Conservation (phyloP, 257 asterid genomes). For the Nicotiana sylvestris region DNA sequence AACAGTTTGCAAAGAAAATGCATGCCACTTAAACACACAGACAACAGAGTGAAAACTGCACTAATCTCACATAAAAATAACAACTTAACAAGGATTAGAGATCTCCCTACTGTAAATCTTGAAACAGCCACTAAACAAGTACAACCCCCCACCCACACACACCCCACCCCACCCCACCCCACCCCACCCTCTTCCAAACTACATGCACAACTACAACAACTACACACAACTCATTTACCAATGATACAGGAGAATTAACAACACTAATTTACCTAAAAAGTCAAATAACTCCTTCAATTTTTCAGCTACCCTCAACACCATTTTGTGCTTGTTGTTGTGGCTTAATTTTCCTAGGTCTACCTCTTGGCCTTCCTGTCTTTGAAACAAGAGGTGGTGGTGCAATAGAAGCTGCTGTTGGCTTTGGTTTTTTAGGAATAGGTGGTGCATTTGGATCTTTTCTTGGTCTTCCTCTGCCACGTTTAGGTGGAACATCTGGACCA, state of each 20-base stretch:
- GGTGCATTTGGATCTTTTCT: conserved; percentile 72
- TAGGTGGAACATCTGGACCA: conserved; percentile 53
- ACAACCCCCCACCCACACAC: conserved; percentile 10
- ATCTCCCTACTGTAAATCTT: conserved; percentile 7
- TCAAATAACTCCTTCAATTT: background rate
- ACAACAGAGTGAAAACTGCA: background rate
- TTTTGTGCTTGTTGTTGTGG: conserved; percentile 44
- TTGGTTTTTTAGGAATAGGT: conserved; percentile 62
- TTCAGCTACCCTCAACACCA: conserved; percentile 17
- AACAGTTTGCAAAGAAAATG: background rate
- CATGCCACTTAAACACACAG: background rate
- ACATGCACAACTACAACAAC: background rate
- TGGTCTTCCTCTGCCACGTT: conserved; percentile 87
- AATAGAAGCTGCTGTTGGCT: conserved; percentile 27
- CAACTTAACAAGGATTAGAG: background rate
- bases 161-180: background rate
- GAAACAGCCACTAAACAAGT: background rate
- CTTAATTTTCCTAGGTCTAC: conserved; percentile 71
- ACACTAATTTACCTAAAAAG: background rate
- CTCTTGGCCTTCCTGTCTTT: conserved; percentile 59
- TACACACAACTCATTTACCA: conserved; percentile 1
- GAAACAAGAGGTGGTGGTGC: background rate
- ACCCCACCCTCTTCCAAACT: no score
- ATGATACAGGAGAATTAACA: background rate
- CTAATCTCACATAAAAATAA: no score